Conservation (phyloP, 768 basidiomycete species). For the Dacryopinax spathularia region DNA sequence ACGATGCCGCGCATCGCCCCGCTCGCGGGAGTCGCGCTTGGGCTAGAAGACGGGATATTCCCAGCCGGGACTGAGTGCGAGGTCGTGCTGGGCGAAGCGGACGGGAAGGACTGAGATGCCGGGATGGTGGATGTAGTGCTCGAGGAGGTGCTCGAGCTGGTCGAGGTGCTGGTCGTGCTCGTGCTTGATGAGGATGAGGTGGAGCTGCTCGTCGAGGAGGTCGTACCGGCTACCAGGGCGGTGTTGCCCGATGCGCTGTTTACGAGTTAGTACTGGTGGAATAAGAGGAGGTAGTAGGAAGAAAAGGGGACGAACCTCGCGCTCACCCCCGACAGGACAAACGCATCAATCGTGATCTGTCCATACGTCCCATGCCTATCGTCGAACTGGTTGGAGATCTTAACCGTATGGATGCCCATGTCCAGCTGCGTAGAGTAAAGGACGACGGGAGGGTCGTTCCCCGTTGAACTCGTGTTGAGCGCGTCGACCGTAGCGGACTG, state of each 20-base stretch:
- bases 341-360: slow-evolving; percentile 2
- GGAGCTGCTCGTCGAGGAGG: neutral
- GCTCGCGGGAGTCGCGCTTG: neutral
- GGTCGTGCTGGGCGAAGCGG: neutral
- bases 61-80: neutral
- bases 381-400: neutral
- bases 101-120: neutral
- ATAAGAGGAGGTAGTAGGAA: neutral
- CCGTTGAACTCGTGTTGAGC: neutral
- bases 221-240: neutral
- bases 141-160: too few species aligned
- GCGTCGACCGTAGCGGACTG: neutral
- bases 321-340: neutral
- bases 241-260: neutral
- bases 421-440: neutral
- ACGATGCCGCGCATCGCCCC: neutral
- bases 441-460: neutral
- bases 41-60: neutral
- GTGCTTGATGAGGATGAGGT: neutral
- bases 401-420: neutral
- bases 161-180: neutral
- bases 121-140: neutral
- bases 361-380: neutral
- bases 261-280: neutral
- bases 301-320: neutral